Evolutionary conservation across 2,329 filamentous ascomycete species (phyloP), one percentile per base, ranked within the genome.

Genomic region (Cercospora nicotianae): DNA sequence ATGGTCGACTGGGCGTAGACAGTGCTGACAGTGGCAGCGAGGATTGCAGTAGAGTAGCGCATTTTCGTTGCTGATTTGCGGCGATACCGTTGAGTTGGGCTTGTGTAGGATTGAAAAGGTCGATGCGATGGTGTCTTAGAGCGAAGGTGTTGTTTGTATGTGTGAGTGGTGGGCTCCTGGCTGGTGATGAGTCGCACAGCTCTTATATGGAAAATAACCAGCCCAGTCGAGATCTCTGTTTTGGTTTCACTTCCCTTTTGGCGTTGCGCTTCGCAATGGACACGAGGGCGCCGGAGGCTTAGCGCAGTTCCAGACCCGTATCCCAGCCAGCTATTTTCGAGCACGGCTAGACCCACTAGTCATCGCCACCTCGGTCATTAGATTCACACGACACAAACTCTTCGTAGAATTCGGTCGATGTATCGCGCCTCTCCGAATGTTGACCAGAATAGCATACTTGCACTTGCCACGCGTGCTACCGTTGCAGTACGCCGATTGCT

Each of bases 21-120:
- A 39, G 62, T 39, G 33, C 55, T 64, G 39, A 67, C 36, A 23
- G 70, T 67, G 20, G 65, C 63, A 39, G 68, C 70, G 55, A 70
- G 53, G 4, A 66, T 57, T 28, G 66, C 28, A 53, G 64, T 48
- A 5, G 66, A 64, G 65, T 67, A 72, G 23, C 61, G 65, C 70
- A 72, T 72, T 39, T 12, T 70, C 30, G 48, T 13, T 55, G 48
- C 23, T 26, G 23, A 26, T 26, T 4, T 55, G 48, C n/a, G 48
- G 6, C 30, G 48, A 55, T 28, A 4, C 26, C 8, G 20, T 53
- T 16, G 23, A 23, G 2, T 5, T 26, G 20, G 12, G 5, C 5
- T 53, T 23, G 23, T 3, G 20, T 12, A 16, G 23, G 12, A 53
- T 53, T 8, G 3, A 13, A 53, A 13, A 5, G 7, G 5, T 7